Evolutionary conservation across 768 basidiomycete genomes (phyloP), one percentile per base, ranked within the genome.

Genomic region (Collybia mongolica): DNA sequence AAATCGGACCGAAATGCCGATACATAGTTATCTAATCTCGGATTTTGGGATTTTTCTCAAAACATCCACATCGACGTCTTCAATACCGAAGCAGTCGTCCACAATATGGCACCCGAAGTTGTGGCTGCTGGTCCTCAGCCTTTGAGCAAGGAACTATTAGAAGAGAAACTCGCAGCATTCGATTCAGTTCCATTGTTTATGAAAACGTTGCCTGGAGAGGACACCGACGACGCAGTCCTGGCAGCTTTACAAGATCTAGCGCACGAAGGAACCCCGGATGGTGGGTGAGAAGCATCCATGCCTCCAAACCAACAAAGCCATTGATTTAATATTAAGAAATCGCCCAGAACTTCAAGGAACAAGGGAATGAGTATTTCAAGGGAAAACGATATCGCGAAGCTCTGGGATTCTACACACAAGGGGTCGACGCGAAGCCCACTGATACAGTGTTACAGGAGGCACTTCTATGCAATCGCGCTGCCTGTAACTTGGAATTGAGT

Each of bases 291-390:
- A 49, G n/a, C 46, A 19, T 8, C 24, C 18, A 37, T 44, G 2
- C 20, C 17, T 44, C 3, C 20, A 18, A 4, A 36, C 17, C 46
- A 40, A 19, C 28, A 19, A 19, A 35, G 24, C 41, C 26, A 38
- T 19, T 48, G 37, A 45, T 17, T 0, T 19, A 32, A 51, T 20
- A 0, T 37, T 22, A 55, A 96, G 97, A 98, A 66, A 75, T 93
- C 55, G 93, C 96, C 1, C 77, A 82, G 53, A 94, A 90, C 62
- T 97, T 98, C 70, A 98, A 97, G 66, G 84, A 92, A 46, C 92
- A 96, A 64, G 97, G 94, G 4, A 98, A 98, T 63, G 93, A 95
- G 48, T 92, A 96, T 60, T 96, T 90, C 72, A 86, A 84, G 56
- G 87, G 86, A 23, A 92, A 90, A 62, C 81, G 90, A 38, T 89